A percentile compares a stretch with the other conserved stretches of the same genome.
Evolutionary conservation across 2,329 filamentous ascomycete species (phyloP).

Genomic region (Penicillium sp.): DNA sequence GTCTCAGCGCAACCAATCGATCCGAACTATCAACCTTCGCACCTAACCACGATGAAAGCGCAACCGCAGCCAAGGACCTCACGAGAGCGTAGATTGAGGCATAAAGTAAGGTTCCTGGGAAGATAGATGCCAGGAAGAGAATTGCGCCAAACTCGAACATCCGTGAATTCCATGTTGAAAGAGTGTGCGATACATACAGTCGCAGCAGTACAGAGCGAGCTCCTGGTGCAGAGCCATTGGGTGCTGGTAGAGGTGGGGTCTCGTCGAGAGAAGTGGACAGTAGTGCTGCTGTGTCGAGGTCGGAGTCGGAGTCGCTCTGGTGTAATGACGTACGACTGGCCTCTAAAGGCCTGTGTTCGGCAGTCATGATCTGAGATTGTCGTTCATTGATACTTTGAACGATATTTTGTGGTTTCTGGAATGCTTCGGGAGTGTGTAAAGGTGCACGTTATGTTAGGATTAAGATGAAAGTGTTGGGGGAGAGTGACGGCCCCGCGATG

Average conservation of each 20-base stretch:
- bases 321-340: neutral
- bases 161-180: slow-evolving; percentile 68
- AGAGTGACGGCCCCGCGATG: neutral
- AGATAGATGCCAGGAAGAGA: slow-evolving; percentile 61
- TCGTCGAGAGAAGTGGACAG: slow-evolving; percentile 2
- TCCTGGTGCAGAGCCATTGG: slow-evolving; percentile 1
- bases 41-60: slow-evolving; percentile 65
- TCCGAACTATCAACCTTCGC: slow-evolving; percentile 60
- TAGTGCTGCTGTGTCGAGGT: neutral
- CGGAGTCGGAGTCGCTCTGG: neutral
- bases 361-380: neutral
- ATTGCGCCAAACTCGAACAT: slow-evolving; percentile 68
- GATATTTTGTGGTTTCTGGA: neutral
- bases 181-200: slow-evolving; percentile 64
- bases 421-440: neutral
- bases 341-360: neutral
- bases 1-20: slow-evolving; percentile 55
- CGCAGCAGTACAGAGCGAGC: slow-evolving; percentile 17
- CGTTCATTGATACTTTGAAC: neutral
- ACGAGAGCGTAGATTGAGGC: slow-evolving; percentile 71
- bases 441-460: neutral
- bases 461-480: neutral
- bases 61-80: slow-evolving; percentile 61
- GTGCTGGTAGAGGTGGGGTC: neutral
- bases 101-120: slow-evolving; percentile 64